Evolutionary conservation across 164 flowering plant species (phyloP).

Genomic region (Annona squamosa): DNA sequence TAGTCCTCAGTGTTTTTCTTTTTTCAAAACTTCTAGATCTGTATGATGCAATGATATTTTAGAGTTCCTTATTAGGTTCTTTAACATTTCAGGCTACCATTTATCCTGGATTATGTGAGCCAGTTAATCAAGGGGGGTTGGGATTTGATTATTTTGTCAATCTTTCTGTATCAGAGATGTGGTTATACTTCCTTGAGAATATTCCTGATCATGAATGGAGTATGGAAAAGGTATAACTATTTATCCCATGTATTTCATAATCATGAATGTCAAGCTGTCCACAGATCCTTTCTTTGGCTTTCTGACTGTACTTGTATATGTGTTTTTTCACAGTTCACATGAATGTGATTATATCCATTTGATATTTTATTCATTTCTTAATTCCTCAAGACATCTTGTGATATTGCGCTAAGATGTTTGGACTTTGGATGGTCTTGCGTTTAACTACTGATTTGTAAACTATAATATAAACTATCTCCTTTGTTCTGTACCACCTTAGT

Average conservation of each 20-base stretch:
- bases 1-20: too few relatives aligned
- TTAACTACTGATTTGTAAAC: background rate
- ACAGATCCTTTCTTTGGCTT: background rate
- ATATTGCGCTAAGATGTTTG: background rate
- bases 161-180: slow-evolving; percentile 78
- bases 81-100: slow-evolving; percentile 50
- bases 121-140: slow-evolving; percentile 87
- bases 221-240: slow-evolving; percentile 68
- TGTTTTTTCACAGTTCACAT: background rate
- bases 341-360: background rate
- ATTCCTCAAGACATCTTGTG: background rate
- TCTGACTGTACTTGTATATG: background rate
- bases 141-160: slow-evolving; percentile 94
- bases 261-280: background rate
- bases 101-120: slow-evolving; percentile 93
- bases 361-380: too few relatives aligned
- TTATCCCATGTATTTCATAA: slow-evolving; percentile 3
- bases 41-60: background rate
- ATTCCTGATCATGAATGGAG: slow-evolving; percentile 85
- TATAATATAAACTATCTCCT: background rate
- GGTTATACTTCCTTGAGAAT: slow-evolving; percentile 66
- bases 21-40: background rate
- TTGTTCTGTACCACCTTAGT: background rate
- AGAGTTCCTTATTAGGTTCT: background rate
- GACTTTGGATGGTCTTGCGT: background rate